A percentile compares a stretch with the other conserved stretches of the same genome.
Conservation (phyloP, 2,329 filamentous ascomycete genomes). For the Xylaria sp. region DNA sequence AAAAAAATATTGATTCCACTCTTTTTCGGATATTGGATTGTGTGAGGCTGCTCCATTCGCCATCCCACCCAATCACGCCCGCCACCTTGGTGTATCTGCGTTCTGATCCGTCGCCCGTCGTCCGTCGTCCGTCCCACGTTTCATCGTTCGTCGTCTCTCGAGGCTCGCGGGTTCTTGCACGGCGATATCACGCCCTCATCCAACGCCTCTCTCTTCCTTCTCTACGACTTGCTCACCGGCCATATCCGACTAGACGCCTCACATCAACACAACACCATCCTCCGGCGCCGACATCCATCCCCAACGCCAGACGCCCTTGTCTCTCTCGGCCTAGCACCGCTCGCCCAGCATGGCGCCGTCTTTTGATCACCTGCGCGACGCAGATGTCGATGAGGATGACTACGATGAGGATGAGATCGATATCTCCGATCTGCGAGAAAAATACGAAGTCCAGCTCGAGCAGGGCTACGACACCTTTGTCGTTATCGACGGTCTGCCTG, state of each 20-base stretch:
- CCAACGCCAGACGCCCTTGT: conserved; percentile 5
- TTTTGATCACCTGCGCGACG: conserved; percentile 90
- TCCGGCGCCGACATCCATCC: neutral
- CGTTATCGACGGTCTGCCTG: conserved; percentile 90
- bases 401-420: conserved; percentile 94
- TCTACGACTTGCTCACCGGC: neutral
- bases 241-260: neutral
- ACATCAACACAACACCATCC: neutral
- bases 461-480: conserved; percentile 96
- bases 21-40: conserved; percentile 10
- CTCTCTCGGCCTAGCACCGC: conserved; percentile 4
- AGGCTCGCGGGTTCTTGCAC: neutral
- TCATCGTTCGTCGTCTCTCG: neutral
- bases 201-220: neutral
- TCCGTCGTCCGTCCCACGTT: too few species aligned
- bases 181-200: neutral
- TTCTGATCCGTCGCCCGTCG: neutral
- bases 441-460: conserved; percentile 94
- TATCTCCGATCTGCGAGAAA: conserved; percentile 90
- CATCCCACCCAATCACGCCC: conserved; percentile 21
- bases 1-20: conserved; percentile 16
- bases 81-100: neutral
- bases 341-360: conserved; percentile 82
- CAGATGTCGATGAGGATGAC: conserved; percentile 83
- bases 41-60: conserved; percentile 24